Evolutionary conservation across 177 flowering plant genomes (phyloP).

Genomic region (Telopea speciosissima): DNA sequence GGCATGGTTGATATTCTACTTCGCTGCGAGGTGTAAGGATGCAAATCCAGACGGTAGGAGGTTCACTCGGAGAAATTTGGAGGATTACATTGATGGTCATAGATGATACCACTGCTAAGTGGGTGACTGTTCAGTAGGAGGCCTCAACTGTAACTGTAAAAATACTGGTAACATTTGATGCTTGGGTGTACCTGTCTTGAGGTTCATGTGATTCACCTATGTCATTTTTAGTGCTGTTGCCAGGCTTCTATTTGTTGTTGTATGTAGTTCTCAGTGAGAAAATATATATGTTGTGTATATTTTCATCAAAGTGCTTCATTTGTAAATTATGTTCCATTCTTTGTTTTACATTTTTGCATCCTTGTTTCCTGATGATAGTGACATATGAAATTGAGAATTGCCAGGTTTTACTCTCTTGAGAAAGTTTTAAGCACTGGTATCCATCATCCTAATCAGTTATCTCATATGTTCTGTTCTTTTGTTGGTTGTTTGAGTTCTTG

Average conservation of each 20-base stretch:
- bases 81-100: conserved; percentile 46
- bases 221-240: conserved; percentile 14
- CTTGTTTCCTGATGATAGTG: conserved; percentile 10
- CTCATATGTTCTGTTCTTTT: not conserved
- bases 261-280: conserved; percentile 33
- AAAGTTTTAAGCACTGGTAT: not conserved
- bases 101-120: conserved; percentile 36
- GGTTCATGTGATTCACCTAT: conserved; percentile 11
- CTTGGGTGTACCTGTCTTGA: conserved; percentile 13
- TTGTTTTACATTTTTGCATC: conserved; percentile 15
- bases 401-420: conserved; percentile 6
- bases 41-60: conserved; percentile 49
- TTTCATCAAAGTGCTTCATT: conserved; percentile 23
- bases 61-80: conserved; percentile 73
- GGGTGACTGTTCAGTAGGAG: conserved; percentile 11
- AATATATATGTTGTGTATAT: conserved; percentile 37
- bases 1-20: conserved; percentile 80
- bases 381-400: conserved; percentile 9
- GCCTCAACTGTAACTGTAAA: conserved; percentile 22
- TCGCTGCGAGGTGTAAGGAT: conserved; percentile 63
- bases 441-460: not conserved
- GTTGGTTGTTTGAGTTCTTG: not conserved
- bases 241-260: conserved; percentile 26
- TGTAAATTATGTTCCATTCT: conserved; percentile 30
- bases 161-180: conserved; percentile 28